Conservation (phyloP, 2,329 filamentous ascomycete species). For the Trichoderma harzianum region DNA sequence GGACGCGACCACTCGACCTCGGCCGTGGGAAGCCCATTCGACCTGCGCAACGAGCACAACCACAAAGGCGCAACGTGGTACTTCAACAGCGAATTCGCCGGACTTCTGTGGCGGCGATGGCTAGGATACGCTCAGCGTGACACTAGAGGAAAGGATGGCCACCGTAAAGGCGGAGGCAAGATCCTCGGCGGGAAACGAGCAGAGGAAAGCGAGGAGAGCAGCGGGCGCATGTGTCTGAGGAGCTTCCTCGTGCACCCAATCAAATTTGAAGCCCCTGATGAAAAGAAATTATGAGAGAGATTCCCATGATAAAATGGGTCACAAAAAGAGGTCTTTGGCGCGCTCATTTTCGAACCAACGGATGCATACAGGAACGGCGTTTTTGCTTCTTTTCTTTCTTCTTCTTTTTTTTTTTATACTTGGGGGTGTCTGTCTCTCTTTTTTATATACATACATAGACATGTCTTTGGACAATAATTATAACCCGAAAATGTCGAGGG, state of each 20-base stretch:
- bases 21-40: constrained; percentile 64
- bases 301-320: background rate
- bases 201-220: constrained; percentile 42
- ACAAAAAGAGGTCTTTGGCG: background rate
- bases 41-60: constrained; percentile 71
- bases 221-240: constrained; percentile 72
- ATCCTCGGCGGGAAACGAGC: constrained; percentile 51
- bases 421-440: background rate
- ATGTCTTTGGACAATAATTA: background rate
- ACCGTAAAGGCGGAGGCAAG: constrained; percentile 40
- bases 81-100: constrained; percentile 74
- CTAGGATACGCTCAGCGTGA: constrained; percentile 57
- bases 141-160: constrained; percentile 49
- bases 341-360: background rate
- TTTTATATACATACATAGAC: background rate
- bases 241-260: constrained; percentile 80
- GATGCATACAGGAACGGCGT: constrained; percentile 10
- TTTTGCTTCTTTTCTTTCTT: background rate
- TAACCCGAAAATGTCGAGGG: background rate
- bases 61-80: constrained; percentile 82
- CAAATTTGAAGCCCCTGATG: constrained; percentile 60
- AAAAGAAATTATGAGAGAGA: constrained; percentile 26
- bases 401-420: background rate
- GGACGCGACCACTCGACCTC: constrained; percentile 65
- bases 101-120: constrained; percentile 78